Evolutionary conservation across 495 filamentous ascomycete species (phyloP).

Genomic region (Xylaria curta): DNA sequence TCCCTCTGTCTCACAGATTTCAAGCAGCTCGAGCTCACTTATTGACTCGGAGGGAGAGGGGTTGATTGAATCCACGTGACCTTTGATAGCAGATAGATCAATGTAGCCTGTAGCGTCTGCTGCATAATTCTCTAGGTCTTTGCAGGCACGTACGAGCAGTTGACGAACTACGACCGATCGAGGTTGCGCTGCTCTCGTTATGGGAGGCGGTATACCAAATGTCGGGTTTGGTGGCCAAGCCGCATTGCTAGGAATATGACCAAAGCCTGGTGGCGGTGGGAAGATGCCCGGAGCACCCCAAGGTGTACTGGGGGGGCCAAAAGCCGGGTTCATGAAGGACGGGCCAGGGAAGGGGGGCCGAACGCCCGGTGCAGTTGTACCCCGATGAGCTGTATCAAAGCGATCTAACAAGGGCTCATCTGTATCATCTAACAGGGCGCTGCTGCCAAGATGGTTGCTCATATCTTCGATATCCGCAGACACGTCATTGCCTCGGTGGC

Average conservation of each 20-base stretch:
- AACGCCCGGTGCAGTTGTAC: constrained; percentile 43
- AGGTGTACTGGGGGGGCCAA: constrained; percentile 37
- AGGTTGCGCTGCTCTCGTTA: constrained; percentile 45
- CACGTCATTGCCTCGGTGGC: constrained; percentile 51
- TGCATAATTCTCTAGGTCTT: constrained; percentile 47
- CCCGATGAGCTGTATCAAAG: constrained; percentile 20
- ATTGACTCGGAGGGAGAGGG: constrained; percentile 62
- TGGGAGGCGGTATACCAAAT: constrained; percentile 36
- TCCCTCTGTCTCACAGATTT: constrained; percentile 90
- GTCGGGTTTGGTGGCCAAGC: constrained; percentile 37
- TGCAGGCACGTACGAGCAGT: constrained; percentile 57
- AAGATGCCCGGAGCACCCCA: constrained; percentile 41
- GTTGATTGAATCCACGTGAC: constrained; percentile 67
- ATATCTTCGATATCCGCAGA: constrained; percentile 67
- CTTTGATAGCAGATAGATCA: constrained; percentile 67
- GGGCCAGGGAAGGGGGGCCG: constrained; percentile 32
- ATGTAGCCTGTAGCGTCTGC: constrained; percentile 64
- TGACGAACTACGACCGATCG: constrained; percentile 54
- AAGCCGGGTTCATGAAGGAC: constrained; percentile 39
- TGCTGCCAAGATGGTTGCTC: constrained; percentile 87
- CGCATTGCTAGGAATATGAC: constrained; percentile 24
- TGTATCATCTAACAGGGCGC: constrained; percentile 88
- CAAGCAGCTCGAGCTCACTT: constrained; percentile 74
- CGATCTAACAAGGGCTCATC: constrained; percentile 47
- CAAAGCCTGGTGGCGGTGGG: constrained; percentile 38